A percentile compares a stretch with the other conserved stretches of the same genome.
phyloP scores from a whole-genome alignment of 1,139 yeast genomes.

The Starmera stellimalicola region DNA sequence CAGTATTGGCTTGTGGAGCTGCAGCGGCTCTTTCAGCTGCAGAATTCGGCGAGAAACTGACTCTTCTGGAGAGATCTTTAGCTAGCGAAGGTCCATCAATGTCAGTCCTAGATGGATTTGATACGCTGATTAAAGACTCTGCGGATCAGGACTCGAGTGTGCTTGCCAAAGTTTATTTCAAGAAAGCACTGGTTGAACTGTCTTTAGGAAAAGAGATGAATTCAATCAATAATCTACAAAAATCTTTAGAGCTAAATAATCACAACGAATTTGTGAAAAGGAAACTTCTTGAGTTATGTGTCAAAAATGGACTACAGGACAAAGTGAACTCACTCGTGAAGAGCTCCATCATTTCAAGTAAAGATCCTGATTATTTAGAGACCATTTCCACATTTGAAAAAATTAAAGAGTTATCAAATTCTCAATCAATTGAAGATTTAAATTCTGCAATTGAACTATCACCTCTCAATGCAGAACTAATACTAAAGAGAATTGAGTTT shows the following conservation, averaged over 20 bases:
- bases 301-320: constrained; percentile 36
- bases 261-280: constrained; percentile 32
- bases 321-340: constrained; percentile 12
- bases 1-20: too few species aligned
- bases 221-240: constrained; percentile 39
- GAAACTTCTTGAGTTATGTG: constrained; percentile 33
- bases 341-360: constrained; percentile 1
- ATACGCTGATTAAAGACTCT: constrained; percentile 5
- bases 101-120: constrained; percentile 12
- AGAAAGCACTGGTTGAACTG: constrained; percentile 45
- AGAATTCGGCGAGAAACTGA: not conserved
- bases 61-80: not conserved
- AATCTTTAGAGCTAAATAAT: constrained; percentile 31
- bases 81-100: constrained; percentile 11
- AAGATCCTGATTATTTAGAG: constrained; percentile 4
- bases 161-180: constrained; percentile 33
- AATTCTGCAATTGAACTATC: constrained; percentile 19
- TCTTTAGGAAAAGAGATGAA: constrained; percentile 36
- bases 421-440: constrained; percentile 9
- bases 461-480: constrained; percentile 19
- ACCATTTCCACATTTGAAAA: constrained; percentile 6
- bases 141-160: constrained; percentile 4
- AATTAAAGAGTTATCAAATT: constrained; percentile 10
- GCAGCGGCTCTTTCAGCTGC: not conserved
- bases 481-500: constrained; percentile 22